Base-by-base conservation (phyloP, 345 rosid genomes). In the Linum lewisii region DNA sequence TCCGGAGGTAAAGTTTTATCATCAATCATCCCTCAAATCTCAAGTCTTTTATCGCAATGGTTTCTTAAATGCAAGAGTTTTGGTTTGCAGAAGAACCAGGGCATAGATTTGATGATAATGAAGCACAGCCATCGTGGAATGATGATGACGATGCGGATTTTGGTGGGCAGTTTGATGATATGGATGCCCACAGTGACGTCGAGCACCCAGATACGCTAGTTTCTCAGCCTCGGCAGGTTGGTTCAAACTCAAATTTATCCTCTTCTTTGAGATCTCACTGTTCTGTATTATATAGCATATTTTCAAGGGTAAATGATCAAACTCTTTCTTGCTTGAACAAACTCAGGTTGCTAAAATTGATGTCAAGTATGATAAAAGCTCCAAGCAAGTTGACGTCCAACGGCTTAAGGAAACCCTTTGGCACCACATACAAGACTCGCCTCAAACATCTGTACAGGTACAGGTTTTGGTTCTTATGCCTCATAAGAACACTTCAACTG, bases 301-400 rank as follows among this genome's bases (percentile, higher is more conserved):
- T 34, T 20, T 65, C 38, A 26, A 16, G 21, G 14, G 32, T 65
- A 50, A 65, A 59, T 22, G 59, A 59, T 53, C n/a, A n/a, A n/a
- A 66, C 58, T 38, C 26, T 54, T 44, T 49, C 42, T 16, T 64
- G 21, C 18, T 59, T 58, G 19, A 29, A 37, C 54, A 60, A 51
- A 58, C 69, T 51, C 79, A 92, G 98, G 88, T 88, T 59, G 78
- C 72, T 61, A 92, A 88, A 71, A 78, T 83, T 60, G 96, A 88
- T 59, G 95, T 88, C 29, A 74, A 79, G 55, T 92, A 86, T 71
- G 98, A 92, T 69, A 86, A 79, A 72, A 82, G 88, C 60, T 83
- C 95, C 45, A 92, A 88, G 75, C 98, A 83, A 88, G 95, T 92
- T 45, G 97, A 88, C 63, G 97, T 88, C 62, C 95, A 88, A 76